Evolutionary conservation across 768 basidiomycete species (phyloP), one percentile per base, ranked within the genome.

Genomic region (Mycena capillaripes): DNA sequence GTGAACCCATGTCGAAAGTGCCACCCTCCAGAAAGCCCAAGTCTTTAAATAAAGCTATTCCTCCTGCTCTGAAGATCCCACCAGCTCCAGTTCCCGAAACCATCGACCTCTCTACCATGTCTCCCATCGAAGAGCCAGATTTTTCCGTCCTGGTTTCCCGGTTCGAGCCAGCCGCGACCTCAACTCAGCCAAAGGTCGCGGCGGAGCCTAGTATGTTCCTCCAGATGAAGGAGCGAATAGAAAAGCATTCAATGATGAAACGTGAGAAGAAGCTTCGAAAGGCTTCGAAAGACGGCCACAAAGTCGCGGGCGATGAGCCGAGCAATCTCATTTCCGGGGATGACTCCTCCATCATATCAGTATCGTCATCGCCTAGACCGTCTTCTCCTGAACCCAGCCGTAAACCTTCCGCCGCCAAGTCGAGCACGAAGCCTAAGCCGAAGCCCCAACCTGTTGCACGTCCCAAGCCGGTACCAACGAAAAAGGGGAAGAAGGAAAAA

Each of bases 171-270:
- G 66, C 48, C 40, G 68, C 52, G 44, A 67, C 66, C 30, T 70
- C 69, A 27, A 76, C 70, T 42, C 67, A 67, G 36, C 63, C 63
- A 34, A 74, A 66, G 55, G 29, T 80, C 19, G 62, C 72, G 62
- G 72, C 77, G 44, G 77, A 71, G 48, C 76, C 83, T 4, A 84
- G 81, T 62, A 72, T 75, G 44, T 73, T 84, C 59, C 61, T 83
- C 30, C 79, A 83, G 73, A 76, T 84, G 52, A 79, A 82, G 66
- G 75, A 81, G 65, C 81, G 82, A 21, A 80, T 85, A 44, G 82
- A 84, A 21, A 78, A 79, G 50, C 81, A 84, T 50, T 53, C 76
- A 11, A 74, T 76, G 23, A 71, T 74, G 44, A 82, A 79, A 65
- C 73, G 75, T 30, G 78, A 75, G 27, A 79, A 80, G 70, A 84